These are phyloP conservation scores for Aspergillus latus DNA, from an alignment of 2,329 filamentous ascomycete species.

Conservation along the genomic window DNA sequence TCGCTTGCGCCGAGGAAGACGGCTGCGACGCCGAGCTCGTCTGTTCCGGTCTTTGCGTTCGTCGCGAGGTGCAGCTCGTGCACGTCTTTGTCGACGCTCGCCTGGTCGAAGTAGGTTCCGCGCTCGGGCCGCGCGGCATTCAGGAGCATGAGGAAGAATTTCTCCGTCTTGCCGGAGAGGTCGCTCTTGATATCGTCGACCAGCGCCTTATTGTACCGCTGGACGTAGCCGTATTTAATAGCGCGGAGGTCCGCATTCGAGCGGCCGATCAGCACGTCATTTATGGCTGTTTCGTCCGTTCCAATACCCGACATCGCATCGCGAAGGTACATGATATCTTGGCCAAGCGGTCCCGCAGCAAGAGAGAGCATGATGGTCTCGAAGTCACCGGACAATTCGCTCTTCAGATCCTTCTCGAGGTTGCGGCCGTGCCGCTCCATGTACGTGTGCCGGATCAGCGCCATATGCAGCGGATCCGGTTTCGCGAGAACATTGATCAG, in stretches of 20 bases:
- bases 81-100: slow-evolving; percentile 71
- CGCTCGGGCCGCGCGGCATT: slow-evolving; percentile 70
- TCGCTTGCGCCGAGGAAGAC: slow-evolving; percentile 71
- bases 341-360: slow-evolving; percentile 69
- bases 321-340: slow-evolving; percentile 67
- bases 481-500: slow-evolving; percentile 66
- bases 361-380: slow-evolving; percentile 68
- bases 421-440: slow-evolving; percentile 61
- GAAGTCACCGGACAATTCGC: slow-evolving; percentile 72
- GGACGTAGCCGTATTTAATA: slow-evolving; percentile 72
- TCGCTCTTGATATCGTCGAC: slow-evolving; percentile 69
- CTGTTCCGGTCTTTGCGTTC: slow-evolving; percentile 68
- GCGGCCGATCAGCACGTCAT: slow-evolving; percentile 73
- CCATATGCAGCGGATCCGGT: slow-evolving; percentile 72
- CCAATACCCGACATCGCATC: slow-evolving; percentile 58
- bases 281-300: slow-evolving; percentile 74
- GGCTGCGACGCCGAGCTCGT: slow-evolving; percentile 73
- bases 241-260: slow-evolving; percentile 77
- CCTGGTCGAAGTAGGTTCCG: slow-evolving; percentile 65
- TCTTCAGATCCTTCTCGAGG: slow-evolving; percentile 70
- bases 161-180: slow-evolving; percentile 74
- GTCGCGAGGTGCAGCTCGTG: slow-evolving; percentile 72
- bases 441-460: slow-evolving; percentile 63
- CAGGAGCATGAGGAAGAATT: slow-evolving; percentile 77
- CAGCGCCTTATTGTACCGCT: slow-evolving; percentile 62